Base-by-base conservation (phyloP, 2,329 filamentous ascomycete genomes). In the Didymella segeticola region DNA sequence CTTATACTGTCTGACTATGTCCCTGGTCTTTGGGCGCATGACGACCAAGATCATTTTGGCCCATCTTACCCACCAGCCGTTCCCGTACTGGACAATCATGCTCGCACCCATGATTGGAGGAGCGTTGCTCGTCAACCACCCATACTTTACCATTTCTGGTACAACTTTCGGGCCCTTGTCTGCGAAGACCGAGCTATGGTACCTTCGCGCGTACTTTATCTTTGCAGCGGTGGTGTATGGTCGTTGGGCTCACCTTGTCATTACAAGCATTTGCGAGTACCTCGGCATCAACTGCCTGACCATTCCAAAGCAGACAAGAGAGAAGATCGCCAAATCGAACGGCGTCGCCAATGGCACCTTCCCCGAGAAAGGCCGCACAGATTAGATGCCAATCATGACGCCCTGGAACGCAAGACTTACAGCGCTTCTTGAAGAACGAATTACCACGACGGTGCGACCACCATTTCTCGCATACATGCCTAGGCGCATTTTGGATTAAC, bases 21-120 rank as follows among this genome's bases (percentile, higher is more conserved):
- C 91, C n/a, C 93, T 98, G 67, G 95, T 97, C 54, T 98, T 99
- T 75, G 95, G 95, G 29, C 89, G 95, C 63, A 92, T 99, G 88
- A 98, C 95, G 0, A 99, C 95, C 31, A 99, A 98, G 81, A 98
- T 98, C 76, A 99, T 99, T 71, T 86, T 99, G 15, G 93, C 95
- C 2, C 95, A 99, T 75, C 82, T 99, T 45, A 95, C 95, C 2
- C 86, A 86, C 59, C 95, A 98, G 74, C 90, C 93, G 3, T 99
- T 98, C 77, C 95, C 95, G 1, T 96, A 90, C 82, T 98, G 93
- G 92, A 98, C 95, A 10, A 84, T 95, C 42, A 90, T 98, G 84
- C 82, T 98, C 30, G 86, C 85, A 27, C 95, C 95, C 7, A 86
- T 99, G 31, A 83, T 97, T 41, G 89, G 90, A 43, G 95, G 95